Base-by-base conservation (phyloP, 192 early-diverging fungal species). In the Rhizoclosmatium globosum region DNA sequence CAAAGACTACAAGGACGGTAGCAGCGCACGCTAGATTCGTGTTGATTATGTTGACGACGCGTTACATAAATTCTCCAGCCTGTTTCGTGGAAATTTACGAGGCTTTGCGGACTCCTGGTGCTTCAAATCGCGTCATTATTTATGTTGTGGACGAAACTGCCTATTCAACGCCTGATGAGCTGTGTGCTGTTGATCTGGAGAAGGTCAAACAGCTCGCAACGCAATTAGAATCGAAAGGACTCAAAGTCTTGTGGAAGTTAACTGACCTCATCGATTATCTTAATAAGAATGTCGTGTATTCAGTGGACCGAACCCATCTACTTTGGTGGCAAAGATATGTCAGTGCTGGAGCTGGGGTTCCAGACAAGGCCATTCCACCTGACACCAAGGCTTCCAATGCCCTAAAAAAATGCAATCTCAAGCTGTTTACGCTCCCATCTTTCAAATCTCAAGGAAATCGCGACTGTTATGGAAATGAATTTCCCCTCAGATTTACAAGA, bases 251-350 rank as follows among this genome's bases (percentile, higher is more conserved):
- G 44, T 38, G 43, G 39, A 62, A 15, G 2, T 4, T 74, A 2
- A 6, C 57, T 1, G 72, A 74, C 9, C 38, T 74, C 6, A 58
- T 62, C 6, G 43, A 74, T n/a, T 59, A 61, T n/a, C 46, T 74
- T 3, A 74, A 74, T 45, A 19, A 44, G 39, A 19, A 43, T 21
- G 60, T 74, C 46, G 46, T 74, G 1, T 74, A 62, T 44, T 59
- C 72, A n/a, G 57, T 64, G 7, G 72, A 74, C 46, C 57, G 31
- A 48, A 9, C 57, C 45, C 57, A 59, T 44, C 19, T 74, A 41
- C 9, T 74, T 39, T 74, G 72, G 72, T 74, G 72, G 72, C 72
- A 61, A 60, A n/a, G 17, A 56, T 39, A 42, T 11, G 44, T 74
- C 4, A 58, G 72, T 3, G 15, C 56, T 44, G 17, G 41, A n/a